These are phyloP conservation scores for Epichloe hybrida DNA, from an alignment of 2,329 filamentous ascomycete genomes.

Conservation along the genomic window DNA sequence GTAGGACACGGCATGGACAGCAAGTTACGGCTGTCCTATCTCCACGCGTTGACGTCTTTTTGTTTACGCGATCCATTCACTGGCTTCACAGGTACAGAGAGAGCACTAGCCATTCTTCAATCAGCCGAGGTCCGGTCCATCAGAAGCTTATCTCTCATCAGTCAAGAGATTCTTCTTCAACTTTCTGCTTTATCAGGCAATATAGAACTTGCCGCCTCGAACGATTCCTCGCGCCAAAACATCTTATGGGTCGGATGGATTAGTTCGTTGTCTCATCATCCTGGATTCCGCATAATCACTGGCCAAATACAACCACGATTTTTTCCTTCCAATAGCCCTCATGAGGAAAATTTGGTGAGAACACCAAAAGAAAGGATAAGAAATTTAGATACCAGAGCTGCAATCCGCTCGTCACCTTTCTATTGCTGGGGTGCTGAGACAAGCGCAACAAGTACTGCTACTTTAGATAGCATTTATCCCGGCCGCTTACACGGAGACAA, in stretches of 20 bases:
- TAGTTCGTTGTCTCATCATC: constrained; percentile 1
- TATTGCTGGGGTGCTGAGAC: background rate
- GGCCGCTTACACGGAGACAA: background rate
- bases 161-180: background rate
- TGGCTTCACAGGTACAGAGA: constrained; percentile 37
- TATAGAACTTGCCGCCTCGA: background rate
- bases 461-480: background rate
- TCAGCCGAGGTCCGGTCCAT: constrained; percentile 36
- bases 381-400: background rate
- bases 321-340: background rate
- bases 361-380: no score
- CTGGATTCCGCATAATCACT: background rate
- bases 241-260: background rate
- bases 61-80: constrained; percentile 37
- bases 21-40: constrained; percentile 34
- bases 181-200: background rate
- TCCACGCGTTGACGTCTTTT: constrained; percentile 42
- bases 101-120: constrained; percentile 32
- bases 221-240: background rate
- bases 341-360: no score
- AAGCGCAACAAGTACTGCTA: background rate
- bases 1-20: constrained; percentile 14
- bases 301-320: background rate
- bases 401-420: background rate
- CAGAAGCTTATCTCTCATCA: background rate